phyloP scores from a whole-genome alignment of 176 grass and related monocot genomes.

The Oryza glumipatula region DNA sequence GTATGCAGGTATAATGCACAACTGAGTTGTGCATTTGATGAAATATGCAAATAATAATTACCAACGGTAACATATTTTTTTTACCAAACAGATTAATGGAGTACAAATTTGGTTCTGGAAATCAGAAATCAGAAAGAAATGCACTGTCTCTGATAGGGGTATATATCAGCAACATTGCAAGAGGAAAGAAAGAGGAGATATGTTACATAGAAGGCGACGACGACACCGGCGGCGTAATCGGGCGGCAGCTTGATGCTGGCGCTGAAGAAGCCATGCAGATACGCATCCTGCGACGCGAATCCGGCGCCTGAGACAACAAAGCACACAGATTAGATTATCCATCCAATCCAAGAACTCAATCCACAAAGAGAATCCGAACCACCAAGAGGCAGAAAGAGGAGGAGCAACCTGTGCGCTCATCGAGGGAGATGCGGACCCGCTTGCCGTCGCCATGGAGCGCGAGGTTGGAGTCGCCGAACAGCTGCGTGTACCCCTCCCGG shows the following conservation, averaged over 20 bases:
- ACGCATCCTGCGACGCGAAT: slow-evolving; percentile 53
- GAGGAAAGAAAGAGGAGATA: neutral
- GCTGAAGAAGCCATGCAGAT: slow-evolving; percentile 58
- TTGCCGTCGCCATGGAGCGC: slow-evolving; percentile 21
- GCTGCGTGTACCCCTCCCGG: slow-evolving; percentile 37
- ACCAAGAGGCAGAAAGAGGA: neutral
- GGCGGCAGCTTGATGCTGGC: slow-evolving; percentile 56
- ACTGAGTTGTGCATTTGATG: neutral
- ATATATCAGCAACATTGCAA: neutral
- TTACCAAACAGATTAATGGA: neutral
- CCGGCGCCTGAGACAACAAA: slow-evolving; percentile 48
- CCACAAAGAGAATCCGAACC: neutral
- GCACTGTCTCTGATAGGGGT: neutral
- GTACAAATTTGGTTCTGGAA: neutral
- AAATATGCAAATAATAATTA: neutral
- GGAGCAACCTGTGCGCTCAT: slow-evolving; percentile 24
- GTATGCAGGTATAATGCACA: neutral
- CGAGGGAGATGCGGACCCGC: slow-evolving; percentile 38
- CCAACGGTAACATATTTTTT: neutral
- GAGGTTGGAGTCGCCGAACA: slow-evolving; percentile 46
- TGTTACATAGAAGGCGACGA: slow-evolving; percentile 64
- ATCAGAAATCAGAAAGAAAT: neutral
- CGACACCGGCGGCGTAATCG: slow-evolving; percentile 56
- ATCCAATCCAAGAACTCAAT: neutral
- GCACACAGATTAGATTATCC: neutral